These are phyloP conservation scores for Mycena alexandri DNA, from an alignment of 768 basidiomycete species.

Conservation along the genomic window DNA sequence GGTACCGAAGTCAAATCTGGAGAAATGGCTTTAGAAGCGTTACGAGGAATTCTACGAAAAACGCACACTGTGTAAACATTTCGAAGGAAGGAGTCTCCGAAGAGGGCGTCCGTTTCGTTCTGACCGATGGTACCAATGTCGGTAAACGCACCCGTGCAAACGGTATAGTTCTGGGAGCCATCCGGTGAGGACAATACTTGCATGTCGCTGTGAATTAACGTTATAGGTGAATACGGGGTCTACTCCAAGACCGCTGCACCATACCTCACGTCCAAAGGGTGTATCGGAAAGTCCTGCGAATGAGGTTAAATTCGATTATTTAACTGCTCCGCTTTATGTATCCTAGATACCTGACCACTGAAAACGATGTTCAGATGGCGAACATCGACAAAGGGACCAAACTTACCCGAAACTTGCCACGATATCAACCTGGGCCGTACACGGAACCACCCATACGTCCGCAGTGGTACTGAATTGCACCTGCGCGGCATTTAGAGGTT, in stretches of 20 bases:
- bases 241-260: no score
- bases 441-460: conserved; percentile 14
- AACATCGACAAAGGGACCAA: no score
- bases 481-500: neutral
- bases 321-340: no score
- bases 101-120: neutral
- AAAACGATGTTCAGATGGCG: no score
- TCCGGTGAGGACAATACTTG: conserved; percentile 5
- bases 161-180: conserved; percentile 2
- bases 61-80: conserved; percentile 16
- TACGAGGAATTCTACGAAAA: neutral
- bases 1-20: conserved; percentile 20
- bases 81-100: conserved; percentile 23
- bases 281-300: neutral
- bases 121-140: neutral
- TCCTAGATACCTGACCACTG: no score
- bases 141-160: conserved; percentile 8
- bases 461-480: neutral
- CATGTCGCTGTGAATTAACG: neutral
- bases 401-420: neutral
- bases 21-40: neutral
- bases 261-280: conserved; percentile 14
- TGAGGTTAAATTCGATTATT: no score
- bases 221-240: no score
- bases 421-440: neutral